These are phyloP conservation scores for Salix suchowensis DNA, from an alignment of 345 rosid species.

Conservation along the genomic window DNA sequence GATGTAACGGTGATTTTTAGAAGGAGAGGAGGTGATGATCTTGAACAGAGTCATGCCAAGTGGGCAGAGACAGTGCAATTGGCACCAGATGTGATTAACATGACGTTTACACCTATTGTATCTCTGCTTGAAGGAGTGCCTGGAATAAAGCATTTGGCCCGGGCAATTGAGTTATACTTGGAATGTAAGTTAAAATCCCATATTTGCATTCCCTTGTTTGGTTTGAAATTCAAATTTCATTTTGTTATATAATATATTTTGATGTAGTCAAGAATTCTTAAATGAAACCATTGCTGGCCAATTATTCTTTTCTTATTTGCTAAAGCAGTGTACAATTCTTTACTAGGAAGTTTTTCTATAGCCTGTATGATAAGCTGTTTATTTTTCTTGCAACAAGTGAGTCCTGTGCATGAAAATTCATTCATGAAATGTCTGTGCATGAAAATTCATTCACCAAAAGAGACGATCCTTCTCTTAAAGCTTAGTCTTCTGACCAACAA, in stretches of 20 bases:
- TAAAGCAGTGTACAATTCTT: neutral
- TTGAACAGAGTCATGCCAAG: conserved; percentile 85
- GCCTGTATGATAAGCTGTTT: conserved; percentile 1
- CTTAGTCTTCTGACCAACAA: neutral
- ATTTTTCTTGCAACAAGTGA: neutral
- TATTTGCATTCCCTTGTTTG: neutral
- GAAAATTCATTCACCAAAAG: neutral
- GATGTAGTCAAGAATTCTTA: neutral
- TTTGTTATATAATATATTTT: neutral
- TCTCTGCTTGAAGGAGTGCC: conserved; percentile 88
- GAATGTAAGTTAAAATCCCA: conserved; percentile 62
- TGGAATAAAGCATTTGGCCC: conserved; percentile 74
- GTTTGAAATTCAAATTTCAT: neutral
- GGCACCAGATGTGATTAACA: conserved; percentile 90
- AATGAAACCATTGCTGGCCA: neutral
- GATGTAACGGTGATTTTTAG: conserved; percentile 95
- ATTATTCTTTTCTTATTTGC: neutral
- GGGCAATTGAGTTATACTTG: conserved; percentile 83
- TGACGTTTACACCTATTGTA: conserved; percentile 82
- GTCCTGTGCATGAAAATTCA: neutral
- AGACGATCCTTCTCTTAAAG: neutral
- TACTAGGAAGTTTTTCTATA: neutral
- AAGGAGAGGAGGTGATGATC: conserved; percentile 99
- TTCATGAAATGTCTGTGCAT: neutral
- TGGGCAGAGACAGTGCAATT: conserved; percentile 76